Evolutionary conservation across 2,329 filamentous ascomycete genomes (phyloP).

Genomic region (Calycina herbarum): DNA sequence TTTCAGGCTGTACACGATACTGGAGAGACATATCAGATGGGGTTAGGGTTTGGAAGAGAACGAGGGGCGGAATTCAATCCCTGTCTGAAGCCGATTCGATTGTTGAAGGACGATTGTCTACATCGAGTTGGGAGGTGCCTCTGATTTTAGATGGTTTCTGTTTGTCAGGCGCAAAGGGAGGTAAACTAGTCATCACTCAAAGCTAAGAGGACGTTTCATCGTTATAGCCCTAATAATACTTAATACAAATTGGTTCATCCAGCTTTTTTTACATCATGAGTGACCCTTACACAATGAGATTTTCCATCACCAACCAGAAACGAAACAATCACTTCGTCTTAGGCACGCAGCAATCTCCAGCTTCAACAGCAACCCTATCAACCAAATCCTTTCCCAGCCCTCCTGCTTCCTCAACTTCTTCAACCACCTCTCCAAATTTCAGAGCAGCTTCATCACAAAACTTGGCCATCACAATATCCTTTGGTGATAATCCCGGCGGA

Average conservation of each 20-base stretch:
- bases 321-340: slow-evolving; percentile 38
- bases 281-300: background rate
- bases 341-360: slow-evolving; percentile 56
- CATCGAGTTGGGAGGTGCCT: background rate
- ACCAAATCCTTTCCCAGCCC: slow-evolving; percentile 44
- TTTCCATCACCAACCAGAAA: no score
- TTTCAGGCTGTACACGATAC: slow-evolving; percentile 8
- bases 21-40: background rate
- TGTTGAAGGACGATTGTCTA: slow-evolving; percentile 5
- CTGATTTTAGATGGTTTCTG: slow-evolving; percentile 3
- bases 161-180: slow-evolving; percentile 16
- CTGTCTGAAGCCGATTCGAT: background rate
- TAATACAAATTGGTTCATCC: slow-evolving; percentile 17
- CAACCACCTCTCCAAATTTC: slow-evolving; percentile 54
- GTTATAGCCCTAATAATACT: slow-evolving; percentile 8
- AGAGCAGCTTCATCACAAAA: slow-evolving; percentile 61
- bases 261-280: background rate
- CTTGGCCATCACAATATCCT: slow-evolving; percentile 61
- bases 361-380: slow-evolving; percentile 46
- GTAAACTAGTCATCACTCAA: slow-evolving; percentile 12
- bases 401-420: slow-evolving; percentile 24
- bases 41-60: background rate
- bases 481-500: slow-evolving; percentile 62
- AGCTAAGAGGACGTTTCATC: background rate
- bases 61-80: background rate